A percentile compares a stretch with the other conserved stretches of the same genome.
Conservation (phyloP, 2,329 filamentous ascomycete genomes). For the Dothideomycetes sp. region DNA sequence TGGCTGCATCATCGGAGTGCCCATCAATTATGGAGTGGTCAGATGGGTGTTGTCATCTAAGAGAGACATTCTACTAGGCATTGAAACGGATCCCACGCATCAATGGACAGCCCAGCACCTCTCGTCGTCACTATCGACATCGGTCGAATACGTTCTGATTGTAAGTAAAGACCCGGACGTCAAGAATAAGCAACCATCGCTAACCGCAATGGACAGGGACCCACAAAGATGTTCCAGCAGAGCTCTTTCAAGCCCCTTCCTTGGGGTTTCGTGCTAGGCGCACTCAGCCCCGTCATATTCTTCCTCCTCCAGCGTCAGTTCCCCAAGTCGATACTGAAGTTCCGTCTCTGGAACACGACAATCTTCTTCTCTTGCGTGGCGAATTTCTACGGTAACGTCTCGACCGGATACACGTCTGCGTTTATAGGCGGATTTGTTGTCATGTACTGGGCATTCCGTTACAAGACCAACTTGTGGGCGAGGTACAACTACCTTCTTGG, state of each 20-base stretch:
- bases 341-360: slow-evolving; percentile 51
- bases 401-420: slow-evolving; percentile 46
- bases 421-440: slow-evolving; percentile 38
- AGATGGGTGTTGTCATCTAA: slow-evolving; percentile 52
- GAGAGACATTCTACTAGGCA: slow-evolving; percentile 45
- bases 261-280: slow-evolving; percentile 46
- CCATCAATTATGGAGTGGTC: slow-evolving; percentile 53
- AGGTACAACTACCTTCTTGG: slow-evolving; percentile 37
- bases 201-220: slow-evolving; percentile 34
- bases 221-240: slow-evolving; percentile 41
- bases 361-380: slow-evolving; percentile 51
- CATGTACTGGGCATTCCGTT: slow-evolving; percentile 40
- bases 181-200: too few species aligned
- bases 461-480: slow-evolving; percentile 35
- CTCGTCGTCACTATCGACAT: slow-evolving; percentile 43
- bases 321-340: slow-evolving; percentile 44
- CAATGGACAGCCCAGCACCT: slow-evolving; percentile 54
- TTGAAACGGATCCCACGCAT: slow-evolving; percentile 44
- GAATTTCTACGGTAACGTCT: slow-evolving; percentile 53
- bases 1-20: slow-evolving; percentile 49
- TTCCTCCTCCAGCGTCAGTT: slow-evolving; percentile 46
- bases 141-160: slow-evolving; percentile 53
- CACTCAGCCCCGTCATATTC: slow-evolving; percentile 37
- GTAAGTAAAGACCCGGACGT: neutral
- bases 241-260: slow-evolving; percentile 42